Evolutionary conservation across 371 early-diverging fungal species (phyloP).

Genomic region (Dichotomocladium elegans): DNA sequence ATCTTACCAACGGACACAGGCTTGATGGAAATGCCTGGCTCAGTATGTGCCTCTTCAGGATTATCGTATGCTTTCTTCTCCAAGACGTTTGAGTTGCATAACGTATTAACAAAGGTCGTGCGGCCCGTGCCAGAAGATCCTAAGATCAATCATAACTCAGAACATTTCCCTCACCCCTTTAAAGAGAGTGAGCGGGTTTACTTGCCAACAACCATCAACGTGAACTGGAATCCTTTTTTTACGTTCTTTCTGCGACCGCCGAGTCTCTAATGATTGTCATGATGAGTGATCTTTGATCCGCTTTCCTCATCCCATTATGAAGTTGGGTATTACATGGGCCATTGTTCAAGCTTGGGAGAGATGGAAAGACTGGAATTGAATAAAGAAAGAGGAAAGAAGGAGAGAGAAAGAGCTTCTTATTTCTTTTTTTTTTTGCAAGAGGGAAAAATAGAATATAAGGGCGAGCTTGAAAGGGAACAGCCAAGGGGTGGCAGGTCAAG

Average conservation of each 20-base stretch:
- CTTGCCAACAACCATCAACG: constrained; percentile 95
- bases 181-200: neutral
- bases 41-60: constrained; percentile 86
- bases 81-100: constrained; percentile 79
- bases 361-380: neutral
- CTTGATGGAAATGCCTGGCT: constrained; percentile 90
- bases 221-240: constrained; percentile 95
- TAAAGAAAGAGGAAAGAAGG: neutral
- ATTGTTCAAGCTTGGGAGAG: neutral
- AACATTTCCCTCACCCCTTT: too few relatives aligned
- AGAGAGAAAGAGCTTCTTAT: neutral
- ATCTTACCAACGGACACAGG: constrained; percentile 59
- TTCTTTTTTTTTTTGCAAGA: too few relatives aligned
- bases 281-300: neutral
- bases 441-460: too few relatives aligned
- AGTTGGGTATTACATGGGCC: constrained; percentile 11
- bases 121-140: constrained; percentile 95
- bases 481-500: too few relatives aligned
- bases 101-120: constrained; percentile 97
- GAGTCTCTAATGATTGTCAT: constrained; percentile 33
- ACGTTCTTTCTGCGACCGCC: constrained; percentile 87
- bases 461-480: too few relatives aligned
- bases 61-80: constrained; percentile 66
- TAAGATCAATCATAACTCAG: constrained; percentile 15
- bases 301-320: neutral